Evolutionary conservation across 345 rosid genomes (phyloP).

Genomic region (Cochlearia excelsa): DNA sequence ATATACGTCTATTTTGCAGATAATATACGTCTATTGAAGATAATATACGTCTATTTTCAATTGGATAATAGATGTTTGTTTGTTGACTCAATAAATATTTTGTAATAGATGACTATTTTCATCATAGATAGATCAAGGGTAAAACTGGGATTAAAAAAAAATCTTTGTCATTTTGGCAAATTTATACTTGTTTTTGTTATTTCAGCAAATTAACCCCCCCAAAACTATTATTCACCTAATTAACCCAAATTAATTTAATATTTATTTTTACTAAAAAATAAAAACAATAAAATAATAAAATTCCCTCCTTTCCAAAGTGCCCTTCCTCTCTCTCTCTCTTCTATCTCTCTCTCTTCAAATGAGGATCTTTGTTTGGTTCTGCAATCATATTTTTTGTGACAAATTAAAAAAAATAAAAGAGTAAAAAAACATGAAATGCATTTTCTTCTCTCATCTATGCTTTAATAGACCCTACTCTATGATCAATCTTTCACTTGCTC

Average conservation of each 20-base stretch:
- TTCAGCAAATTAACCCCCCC: too few relatives aligned
- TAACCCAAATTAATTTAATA: conserved; percentile 18
- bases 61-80: too few relatives aligned
- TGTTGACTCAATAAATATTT: too few relatives aligned
- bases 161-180: too few relatives aligned
- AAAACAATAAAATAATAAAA: conserved; percentile 2
- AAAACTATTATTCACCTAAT: too few relatives aligned
- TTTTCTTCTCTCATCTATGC: conserved; percentile 23
- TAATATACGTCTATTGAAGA: too few relatives aligned
- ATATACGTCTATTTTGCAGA: too few relatives aligned
- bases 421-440: conserved; percentile 15
- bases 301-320: conserved; percentile 41
- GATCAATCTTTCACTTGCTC: conserved; percentile 29
- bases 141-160: too few relatives aligned
- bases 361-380: conserved; percentile 47
- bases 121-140: too few relatives aligned
- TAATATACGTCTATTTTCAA: too few relatives aligned
- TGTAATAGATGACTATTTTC: too few relatives aligned
- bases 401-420: neutral
- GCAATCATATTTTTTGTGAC: conserved; percentile 32
- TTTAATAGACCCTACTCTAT: conserved; percentile 37
- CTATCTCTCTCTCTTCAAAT: conserved; percentile 29
- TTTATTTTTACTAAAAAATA: neutral
- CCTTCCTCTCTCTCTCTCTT: conserved; percentile 35
- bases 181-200: too few relatives aligned